phyloP scores from a whole-genome alignment of 768 basidiomycete genomes.

The Harrya chromipes region DNA sequence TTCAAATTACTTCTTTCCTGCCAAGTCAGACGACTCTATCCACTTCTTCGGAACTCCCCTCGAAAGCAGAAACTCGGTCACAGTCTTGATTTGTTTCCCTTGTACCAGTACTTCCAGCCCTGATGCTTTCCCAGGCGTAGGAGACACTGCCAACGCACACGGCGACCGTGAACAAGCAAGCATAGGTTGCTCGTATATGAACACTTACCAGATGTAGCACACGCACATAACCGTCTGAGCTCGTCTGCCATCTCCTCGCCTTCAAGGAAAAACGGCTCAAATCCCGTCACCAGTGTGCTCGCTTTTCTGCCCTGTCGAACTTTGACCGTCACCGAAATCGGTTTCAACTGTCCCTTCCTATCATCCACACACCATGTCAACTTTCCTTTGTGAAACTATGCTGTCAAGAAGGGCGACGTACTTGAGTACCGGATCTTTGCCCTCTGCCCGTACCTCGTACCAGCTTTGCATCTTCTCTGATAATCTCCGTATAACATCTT shows the following conservation, averaged over 20 bases:
- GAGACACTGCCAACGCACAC: conserved; percentile 46
- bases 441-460: conserved; percentile 59
- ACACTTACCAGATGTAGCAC: conserved; percentile 67
- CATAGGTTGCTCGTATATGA: neutral
- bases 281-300: conserved; percentile 71
- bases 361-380: neutral
- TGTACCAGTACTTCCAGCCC: conserved; percentile 78
- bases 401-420: conserved; percentile 32
- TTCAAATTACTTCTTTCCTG: conserved; percentile 43
- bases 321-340: conserved; percentile 69
- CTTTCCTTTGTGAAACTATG: neutral
- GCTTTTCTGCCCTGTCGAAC: conserved; percentile 76
- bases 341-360: conserved; percentile 76
- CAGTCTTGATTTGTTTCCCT: conserved; percentile 71
- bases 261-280: conserved; percentile 71
- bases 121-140: conserved; percentile 53
- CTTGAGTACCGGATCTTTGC: conserved; percentile 58
- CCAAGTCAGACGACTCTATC: conserved; percentile 56
- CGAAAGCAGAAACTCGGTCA: conserved; percentile 61
- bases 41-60: conserved; percentile 81
- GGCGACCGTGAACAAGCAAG: neutral
- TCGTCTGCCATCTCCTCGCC: conserved; percentile 78
- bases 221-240: conserved; percentile 71
- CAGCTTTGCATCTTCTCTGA: conserved; percentile 71
- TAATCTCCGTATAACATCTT: conserved; percentile 55